Conservation (phyloP, 2,329 filamentous ascomycete genomes). For the Diplodia corticola region DNA sequence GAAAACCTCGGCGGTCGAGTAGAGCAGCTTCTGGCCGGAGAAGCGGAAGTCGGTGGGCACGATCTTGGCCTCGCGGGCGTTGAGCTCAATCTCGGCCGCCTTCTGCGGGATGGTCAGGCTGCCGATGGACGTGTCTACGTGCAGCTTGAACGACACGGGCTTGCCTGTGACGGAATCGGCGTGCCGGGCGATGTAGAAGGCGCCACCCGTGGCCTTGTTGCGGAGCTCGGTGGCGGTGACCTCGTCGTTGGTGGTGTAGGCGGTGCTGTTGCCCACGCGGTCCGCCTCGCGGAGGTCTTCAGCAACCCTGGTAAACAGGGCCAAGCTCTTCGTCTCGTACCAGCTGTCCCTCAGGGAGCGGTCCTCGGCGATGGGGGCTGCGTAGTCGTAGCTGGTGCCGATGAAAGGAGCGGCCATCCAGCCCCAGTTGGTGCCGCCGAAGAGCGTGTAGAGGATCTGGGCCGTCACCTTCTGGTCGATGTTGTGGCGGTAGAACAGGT, state of each 20-base stretch:
- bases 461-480: constrained; percentile 61
- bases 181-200: constrained; percentile 62
- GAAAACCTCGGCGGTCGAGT: constrained; percentile 54
- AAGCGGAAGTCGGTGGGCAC: constrained; percentile 61
- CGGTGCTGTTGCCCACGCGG: constrained; percentile 49
- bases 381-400: constrained; percentile 64
- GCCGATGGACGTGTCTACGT: constrained; percentile 58
- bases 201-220: constrained; percentile 58
- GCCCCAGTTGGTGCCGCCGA: constrained; percentile 65
- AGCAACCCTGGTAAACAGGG: constrained; percentile 60
- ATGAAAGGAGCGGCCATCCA: constrained; percentile 59
- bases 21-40: constrained; percentile 54
- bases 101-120: constrained; percentile 57
- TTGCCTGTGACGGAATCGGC: constrained; percentile 54
- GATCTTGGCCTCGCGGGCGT: constrained; percentile 64
- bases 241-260: constrained; percentile 53
- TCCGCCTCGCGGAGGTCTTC: constrained; percentile 59
- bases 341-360: constrained; percentile 60
- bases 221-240: constrained; percentile 59
- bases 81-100: constrained; percentile 51
- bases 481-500: constrained; percentile 64
- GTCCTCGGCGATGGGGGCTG: constrained; percentile 62
- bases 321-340: constrained; percentile 63
- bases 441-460: constrained; percentile 65
- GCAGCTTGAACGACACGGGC: constrained; percentile 56